Evolutionary conservation across 2,329 filamentous ascomycete genomes (phyloP).

Genomic region (Diplodia sapinea): DNA sequence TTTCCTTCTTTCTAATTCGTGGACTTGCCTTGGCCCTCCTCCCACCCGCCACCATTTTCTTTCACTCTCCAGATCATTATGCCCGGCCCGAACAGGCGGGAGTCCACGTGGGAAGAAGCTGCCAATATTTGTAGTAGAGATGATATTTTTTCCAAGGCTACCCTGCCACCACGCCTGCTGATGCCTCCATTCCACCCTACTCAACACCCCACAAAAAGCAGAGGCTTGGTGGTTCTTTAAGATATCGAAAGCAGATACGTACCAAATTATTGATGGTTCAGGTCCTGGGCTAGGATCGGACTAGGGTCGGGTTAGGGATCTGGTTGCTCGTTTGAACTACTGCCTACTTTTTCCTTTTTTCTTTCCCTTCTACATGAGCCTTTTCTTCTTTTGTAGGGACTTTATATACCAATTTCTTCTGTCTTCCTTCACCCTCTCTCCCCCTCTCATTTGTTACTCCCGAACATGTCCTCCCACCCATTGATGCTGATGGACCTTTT

Average conservation of each 20-base stretch:
- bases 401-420: constrained; percentile 26
- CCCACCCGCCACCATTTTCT: constrained; percentile 5
- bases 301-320: neutral
- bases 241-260: constrained; percentile 2
- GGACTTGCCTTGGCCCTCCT: constrained; percentile 15
- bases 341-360: neutral
- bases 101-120: neutral
- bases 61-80: neutral
- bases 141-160: constrained; percentile 5
- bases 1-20: constrained; percentile 16
- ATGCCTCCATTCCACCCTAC: neutral
- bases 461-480: neutral
- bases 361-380: neutral
- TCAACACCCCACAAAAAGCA: neutral
- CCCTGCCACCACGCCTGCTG: neutral
- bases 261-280: neutral
- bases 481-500: neutral
- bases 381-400: constrained; percentile 8
- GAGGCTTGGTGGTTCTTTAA: neutral
- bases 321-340: neutral
- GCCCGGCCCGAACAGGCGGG: neutral
- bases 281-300: neutral
- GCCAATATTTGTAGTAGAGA: constrained; percentile 25
- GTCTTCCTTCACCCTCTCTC: neutral
- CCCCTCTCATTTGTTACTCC: neutral